Percentiles rank a stretch among this genome's conserved stretches.
phyloP scores from a whole-genome alignment of 495 filamentous ascomycete genomes.

The Sordaria brevicollis region DNA sequence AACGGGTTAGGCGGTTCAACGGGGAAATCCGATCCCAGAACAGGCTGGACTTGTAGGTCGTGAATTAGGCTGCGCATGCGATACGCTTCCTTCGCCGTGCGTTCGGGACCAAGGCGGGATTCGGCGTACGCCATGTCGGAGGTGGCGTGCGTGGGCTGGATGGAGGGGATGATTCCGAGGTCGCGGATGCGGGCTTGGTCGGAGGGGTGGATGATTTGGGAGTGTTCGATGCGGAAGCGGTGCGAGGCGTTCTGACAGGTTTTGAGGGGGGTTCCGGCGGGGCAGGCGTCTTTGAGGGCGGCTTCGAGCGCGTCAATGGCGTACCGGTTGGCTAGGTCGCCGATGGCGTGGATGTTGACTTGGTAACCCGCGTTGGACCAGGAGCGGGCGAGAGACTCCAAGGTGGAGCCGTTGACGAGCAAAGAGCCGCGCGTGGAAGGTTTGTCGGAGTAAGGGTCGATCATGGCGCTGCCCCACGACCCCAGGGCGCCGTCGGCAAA shows the following conservation, averaged over 20 bases:
- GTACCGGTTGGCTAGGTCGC: constrained; percentile 50
- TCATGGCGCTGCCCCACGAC: constrained; percentile 52
- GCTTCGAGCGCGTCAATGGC: constrained; percentile 44
- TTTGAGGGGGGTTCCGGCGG: constrained; percentile 18
- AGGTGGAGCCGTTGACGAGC: constrained; percentile 44
- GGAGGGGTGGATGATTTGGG: constrained; percentile 52
- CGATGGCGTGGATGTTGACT: constrained; percentile 56
- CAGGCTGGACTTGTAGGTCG: constrained; percentile 26
- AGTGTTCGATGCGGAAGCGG: constrained; percentile 55
- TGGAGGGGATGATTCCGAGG: constrained; percentile 51
- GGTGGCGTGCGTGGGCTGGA: constrained; percentile 59
- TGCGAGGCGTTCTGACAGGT: constrained; percentile 33
- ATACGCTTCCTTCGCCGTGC: constrained; percentile 42
- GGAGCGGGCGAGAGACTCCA: constrained; percentile 35
- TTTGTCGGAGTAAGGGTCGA: constrained; percentile 52
- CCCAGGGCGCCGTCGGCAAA: constrained; percentile 57
- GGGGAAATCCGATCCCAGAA: constrained; percentile 56
- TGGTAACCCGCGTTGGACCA: constrained; percentile 44
- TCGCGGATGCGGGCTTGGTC: constrained; percentile 44
- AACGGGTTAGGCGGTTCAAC: constrained; percentile 52
- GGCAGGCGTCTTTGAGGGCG: constrained; percentile 36
- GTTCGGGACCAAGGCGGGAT: constrained; percentile 38
- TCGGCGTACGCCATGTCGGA: constrained; percentile 53
- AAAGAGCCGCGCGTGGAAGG: constrained; percentile 45
- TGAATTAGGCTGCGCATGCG: constrained; percentile 40